Evolutionary conservation across 495 filamentous ascomycete species (phyloP), one percentile per base, ranked within the genome.

Genomic region (Xylaria intraflava): DNA sequence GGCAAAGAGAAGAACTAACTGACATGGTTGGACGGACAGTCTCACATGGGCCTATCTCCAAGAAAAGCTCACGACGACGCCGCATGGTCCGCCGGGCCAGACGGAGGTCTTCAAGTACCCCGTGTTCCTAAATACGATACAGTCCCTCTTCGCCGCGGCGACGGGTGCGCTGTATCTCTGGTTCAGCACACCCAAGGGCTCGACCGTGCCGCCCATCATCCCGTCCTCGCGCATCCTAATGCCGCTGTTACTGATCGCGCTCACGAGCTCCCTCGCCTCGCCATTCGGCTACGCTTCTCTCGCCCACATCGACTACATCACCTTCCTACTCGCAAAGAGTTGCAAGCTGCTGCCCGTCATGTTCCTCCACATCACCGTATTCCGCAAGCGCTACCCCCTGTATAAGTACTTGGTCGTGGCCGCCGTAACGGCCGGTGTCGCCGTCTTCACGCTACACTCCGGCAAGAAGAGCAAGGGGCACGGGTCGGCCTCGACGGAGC

Each of bases 291-390:
- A 98, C 72, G 91, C 92, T 39, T 85, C 83, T 42, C 84, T 98
- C 40, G 80, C 84, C 33, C 92, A 98, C 69, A 92, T 97, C 73
- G 93, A 97, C 79, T 98, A 97, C 78, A 86, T 98, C 65, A 98
- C 93, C 19, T 98, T 91, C 75, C 92, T 96, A 68, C 88, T 98
- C 22, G 94, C 93, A 58, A 98, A 98, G 69, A 87, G 83, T 46
- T 98, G 93, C 86, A 98, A 98, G 70, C 80, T 98, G 16, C 84
- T 98, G 9, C 93, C 93, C 3, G 92, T 98, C 59, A 97, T 98
- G 93, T 84, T 91, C 62, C 80, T 98, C 41, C 92, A 97, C 70
- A 76, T 97, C 63, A 91, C 90, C 16, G 70, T 98, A 24, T 98
- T 96, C 78, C 86, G 87, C 35, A 88, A 87, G 62, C 75, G 82